phyloP scores from a whole-genome alignment of 495 filamentous ascomycete genomes.

The Xylaria sp. region DNA sequence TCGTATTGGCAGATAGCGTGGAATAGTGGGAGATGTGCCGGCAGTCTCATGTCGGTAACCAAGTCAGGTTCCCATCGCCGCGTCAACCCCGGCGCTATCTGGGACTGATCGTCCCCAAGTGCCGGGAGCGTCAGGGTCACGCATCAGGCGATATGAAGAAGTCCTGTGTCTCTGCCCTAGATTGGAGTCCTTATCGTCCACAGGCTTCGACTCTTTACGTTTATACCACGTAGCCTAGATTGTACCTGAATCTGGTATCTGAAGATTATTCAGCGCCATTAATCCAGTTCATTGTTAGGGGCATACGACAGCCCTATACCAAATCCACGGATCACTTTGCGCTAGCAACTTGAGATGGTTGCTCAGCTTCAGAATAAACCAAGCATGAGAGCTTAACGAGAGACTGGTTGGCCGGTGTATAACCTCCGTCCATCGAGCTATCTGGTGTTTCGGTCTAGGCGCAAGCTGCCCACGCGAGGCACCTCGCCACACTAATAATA shows the following conservation, averaged over 20 bases:
- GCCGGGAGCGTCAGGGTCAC: constrained; percentile 9
- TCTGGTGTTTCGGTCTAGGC: background rate
- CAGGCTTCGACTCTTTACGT: background rate
- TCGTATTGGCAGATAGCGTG: constrained; percentile 11
- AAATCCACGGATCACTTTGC: constrained; percentile 17
- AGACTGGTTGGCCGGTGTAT: constrained; percentile 2
- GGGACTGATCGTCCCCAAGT: constrained; percentile 21
- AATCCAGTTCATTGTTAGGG: background rate
- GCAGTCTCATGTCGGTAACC: constrained; percentile 23
- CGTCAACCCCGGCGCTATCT: constrained; percentile 15
- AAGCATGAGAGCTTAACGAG: background rate
- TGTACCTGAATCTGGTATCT: constrained; percentile 1
- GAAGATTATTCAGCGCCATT: background rate
- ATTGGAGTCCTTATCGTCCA: background rate
- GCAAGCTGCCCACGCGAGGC: background rate
- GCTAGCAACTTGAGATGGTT: constrained; percentile 14
- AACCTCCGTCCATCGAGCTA: constrained; percentile 3
- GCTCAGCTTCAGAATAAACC: constrained; percentile 18
- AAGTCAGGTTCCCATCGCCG: constrained; percentile 10
- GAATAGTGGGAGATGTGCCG: constrained; percentile 16
- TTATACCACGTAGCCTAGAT: background rate
- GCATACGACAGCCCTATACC: constrained; percentile 16
- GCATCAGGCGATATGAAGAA: background rate
- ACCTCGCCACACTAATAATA: background rate
- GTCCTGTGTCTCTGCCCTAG: background rate